Evolutionary conservation across 2,329 filamentous ascomycete genomes (phyloP), one percentile per base, ranked within the genome.

Genomic region (Raffaelea albimanens): DNA sequence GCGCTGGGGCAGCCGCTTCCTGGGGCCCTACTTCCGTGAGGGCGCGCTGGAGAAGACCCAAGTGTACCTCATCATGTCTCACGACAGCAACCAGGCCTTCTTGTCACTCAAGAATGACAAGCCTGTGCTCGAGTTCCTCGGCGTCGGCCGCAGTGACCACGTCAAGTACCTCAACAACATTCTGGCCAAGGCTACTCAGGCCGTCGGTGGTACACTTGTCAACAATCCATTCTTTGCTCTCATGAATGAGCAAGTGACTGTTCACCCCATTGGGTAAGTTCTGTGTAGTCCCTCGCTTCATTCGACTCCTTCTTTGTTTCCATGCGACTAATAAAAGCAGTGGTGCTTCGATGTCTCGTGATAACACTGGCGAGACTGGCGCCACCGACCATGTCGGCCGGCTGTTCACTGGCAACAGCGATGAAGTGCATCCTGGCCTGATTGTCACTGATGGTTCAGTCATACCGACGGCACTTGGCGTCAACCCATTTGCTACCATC

Each of bases 401-500:
- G 53, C 62, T 85, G 0, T 81, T 83, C 47, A 69, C 56, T 0
- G 79, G 80, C 3, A 56, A 64, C 4, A 71, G 71, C 0, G 56
- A 55, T 1, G 72, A 79, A 31, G 71, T 71, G 0, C 66, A 85
- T 55, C 43, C 65, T 0, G 81, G 80, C 0, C 67, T 85, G 2
- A 67, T 83, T 18, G 75, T 82, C 25, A 76, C 75, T 0, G 82
- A 86, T 57, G 80, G 67, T 9, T 69, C 81, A 3, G 63, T 78
- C 1, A 72, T 86, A 16, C 82, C 82, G 0, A 72, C 73, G 8
- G 73, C 82, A 1, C 65, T 85, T 2, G 73, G 80, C 14, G 78
- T 80, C 3, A 86, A 86, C 56, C 82, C 82, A 0, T 73, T 83
- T 45, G 82, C 82, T 2, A 86, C 82, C 1, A 85, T 85, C 53